Evolutionary conservation across 2,329 filamentous ascomycete genomes (phyloP), one percentile per base, ranked within the genome.

Genomic region (Aureobasidium sp.): DNA sequence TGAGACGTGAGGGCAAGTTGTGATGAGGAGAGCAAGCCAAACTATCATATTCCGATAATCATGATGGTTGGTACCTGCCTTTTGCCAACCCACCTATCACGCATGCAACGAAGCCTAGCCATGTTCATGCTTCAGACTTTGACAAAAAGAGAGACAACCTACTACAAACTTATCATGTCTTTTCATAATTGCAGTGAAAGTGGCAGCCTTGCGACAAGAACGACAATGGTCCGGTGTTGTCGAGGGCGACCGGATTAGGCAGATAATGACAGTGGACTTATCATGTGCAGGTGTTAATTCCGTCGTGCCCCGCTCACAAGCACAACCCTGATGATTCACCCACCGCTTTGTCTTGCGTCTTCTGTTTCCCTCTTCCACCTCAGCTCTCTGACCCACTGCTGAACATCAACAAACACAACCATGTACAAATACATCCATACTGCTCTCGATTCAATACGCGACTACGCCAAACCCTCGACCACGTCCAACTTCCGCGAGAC

Each of bases 401-500:
- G 31, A 52, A 37, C 14, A 9, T 11, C 34, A 52, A 17, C 14
- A 34, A 37, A 9, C 45, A n/a, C 29, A 17, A 41, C 20, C 39
- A 64, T 55, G 22, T 96, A 96, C 90, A 87, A 92, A 79, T 84
- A 97, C 71, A 91, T 95, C 77, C 96, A 91, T 62, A 93, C 91
- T 57, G 70, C 72, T 65, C 87, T 97, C 74, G 94, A 96, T 76
- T 91, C 87, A 69, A 86, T 96, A 72, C 89, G 93, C 69, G 94
- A 97, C 78, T 93, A 95, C 76, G 91, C 93, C 14, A 92, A 92
- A 44, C 87, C 96, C 70, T 87, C 86, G 64, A 87, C 96, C 75
- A 95, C 86, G 58, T 97, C 93, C 3, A 97, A 90, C 67, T 99
- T 99, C 78, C 90, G 93, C 69, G 84, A 85, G 70, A 96, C 92